Evolutionary conservation across 2,329 filamentous ascomycete species (phyloP).

Genomic region (Penicillium sclerotiorum): DNA sequence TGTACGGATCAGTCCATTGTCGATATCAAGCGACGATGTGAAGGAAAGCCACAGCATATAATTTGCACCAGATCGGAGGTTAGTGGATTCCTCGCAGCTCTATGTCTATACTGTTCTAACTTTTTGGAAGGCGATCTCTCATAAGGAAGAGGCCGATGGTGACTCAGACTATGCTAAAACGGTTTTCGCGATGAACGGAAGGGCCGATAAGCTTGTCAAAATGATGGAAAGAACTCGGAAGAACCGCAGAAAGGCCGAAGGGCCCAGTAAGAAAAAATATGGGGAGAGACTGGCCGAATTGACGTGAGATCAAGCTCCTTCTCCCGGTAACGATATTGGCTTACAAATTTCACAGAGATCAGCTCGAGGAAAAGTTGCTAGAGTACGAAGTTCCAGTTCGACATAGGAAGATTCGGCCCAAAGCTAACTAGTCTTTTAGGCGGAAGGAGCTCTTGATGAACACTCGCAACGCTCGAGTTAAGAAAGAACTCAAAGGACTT

Average conservation of each 20-base stretch:
- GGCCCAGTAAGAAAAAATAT: too few species aligned
- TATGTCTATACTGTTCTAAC: not conserved
- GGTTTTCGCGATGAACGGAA: not conserved
- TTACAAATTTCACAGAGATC: too few species aligned
- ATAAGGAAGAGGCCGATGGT: not conserved
- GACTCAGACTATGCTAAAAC: too few species aligned
- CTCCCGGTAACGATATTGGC: too few species aligned
- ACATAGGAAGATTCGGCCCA: too few species aligned
- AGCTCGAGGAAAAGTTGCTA: too few species aligned
- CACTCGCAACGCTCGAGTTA: slow-evolving; percentile 1
- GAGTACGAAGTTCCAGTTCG: too few species aligned
- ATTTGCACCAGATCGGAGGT: slow-evolving; percentile 26
- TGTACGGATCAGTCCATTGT: slow-evolving; percentile 19
- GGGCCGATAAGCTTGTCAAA: too few species aligned
- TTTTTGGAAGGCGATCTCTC: not conserved
- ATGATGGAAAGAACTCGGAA: not conserved
- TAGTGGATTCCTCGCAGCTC: not conserved
- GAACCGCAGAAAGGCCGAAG: too few species aligned
- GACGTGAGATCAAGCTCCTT: too few species aligned
- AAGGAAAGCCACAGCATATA: slow-evolving; percentile 14
- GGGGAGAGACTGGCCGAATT: too few species aligned
- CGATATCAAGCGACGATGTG: slow-evolving; percentile 13
- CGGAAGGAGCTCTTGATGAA: not conserved
- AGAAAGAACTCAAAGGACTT: not conserved
- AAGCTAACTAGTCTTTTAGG: not conserved